Evolutionary conservation across 768 basidiomycete genomes (phyloP), one percentile per base, ranked within the genome.

Genomic region (Boletus insuetus): DNA sequence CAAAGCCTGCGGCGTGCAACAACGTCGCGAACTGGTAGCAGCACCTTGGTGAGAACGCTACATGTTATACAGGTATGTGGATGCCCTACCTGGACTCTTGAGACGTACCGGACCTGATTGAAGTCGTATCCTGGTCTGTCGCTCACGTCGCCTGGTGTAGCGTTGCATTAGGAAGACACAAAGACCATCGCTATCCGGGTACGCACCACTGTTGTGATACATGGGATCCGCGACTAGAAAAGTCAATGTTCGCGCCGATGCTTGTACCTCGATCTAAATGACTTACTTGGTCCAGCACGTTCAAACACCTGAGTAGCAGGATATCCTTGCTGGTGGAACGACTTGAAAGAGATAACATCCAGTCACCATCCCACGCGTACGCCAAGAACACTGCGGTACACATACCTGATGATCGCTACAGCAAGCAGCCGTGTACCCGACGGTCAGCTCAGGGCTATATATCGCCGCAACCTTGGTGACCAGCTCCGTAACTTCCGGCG

Each of bases 381-480:
- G 24, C 19, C 26, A 35, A 32, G 9, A 35, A 49, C 11, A 39
- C 20, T 3, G 40, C 10, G 17, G 31, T 17, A 34, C 6, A 59
- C 71, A 49, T 64, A 82, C 87, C 78, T 92, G 90, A 66, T 96
- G 91, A 63, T 95, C 94, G 61, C 91, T 94, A 74, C 94, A 97
- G 72, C 94, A 97, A 26, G 82, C 91, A 74, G 82, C 62, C 0
- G 88, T 85, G 54, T 76, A 79, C 26, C 89, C 90, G 37, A 93
- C 84, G 1, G 67, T 78, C 24, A 92, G 74, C 67, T 93, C 89
- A 8, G 89, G 90, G 59, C 86, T 87, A 68, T 96, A 96, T 40
- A 96, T 79, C 4, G 75, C 76, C 16, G 91, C 87, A 3, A 94
- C 64, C 62, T 89, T 91, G 4, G 82, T 77, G 9, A 95, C 81